These are phyloP conservation scores for Zygosaccharomyces kombuchaensis DNA, from an alignment of 805 yeast species.

Conservation along the genomic window DNA sequence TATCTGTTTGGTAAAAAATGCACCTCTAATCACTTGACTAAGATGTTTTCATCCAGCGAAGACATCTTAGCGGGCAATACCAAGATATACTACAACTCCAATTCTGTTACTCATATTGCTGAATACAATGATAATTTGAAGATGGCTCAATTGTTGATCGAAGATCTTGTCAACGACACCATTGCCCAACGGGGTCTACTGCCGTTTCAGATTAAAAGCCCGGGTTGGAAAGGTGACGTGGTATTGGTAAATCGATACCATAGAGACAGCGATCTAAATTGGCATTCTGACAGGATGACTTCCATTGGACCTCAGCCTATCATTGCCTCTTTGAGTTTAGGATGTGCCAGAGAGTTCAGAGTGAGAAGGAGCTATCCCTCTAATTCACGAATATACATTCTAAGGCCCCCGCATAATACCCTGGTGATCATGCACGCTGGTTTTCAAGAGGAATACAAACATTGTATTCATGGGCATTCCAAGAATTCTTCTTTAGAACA, in stretches of 20 bases:
- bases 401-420: constrained; percentile 65
- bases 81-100: constrained; percentile 38
- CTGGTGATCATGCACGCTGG: constrained; percentile 72
- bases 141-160: constrained; percentile 38
- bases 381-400: constrained; percentile 29
- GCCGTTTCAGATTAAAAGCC: constrained; percentile 37
- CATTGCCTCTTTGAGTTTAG: constrained; percentile 65
- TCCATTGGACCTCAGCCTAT: constrained; percentile 67
- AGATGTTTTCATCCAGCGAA: constrained; percentile 30
- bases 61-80: constrained; percentile 10
- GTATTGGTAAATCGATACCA: constrained; percentile 57
- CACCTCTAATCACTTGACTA: constrained; percentile 50
- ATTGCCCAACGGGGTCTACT: constrained; percentile 33
- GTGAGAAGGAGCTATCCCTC: constrained; percentile 41
- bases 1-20: constrained; percentile 61
- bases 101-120: constrained; percentile 24
- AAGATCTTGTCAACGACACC: constrained; percentile 40
- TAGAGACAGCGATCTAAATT: constrained; percentile 52
- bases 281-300: constrained; percentile 73
- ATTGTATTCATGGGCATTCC: constrained; percentile 44
- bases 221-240: constrained; percentile 49
- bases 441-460: constrained; percentile 72
- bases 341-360: constrained; percentile 65
- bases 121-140: constrained; percentile 41
- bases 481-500: constrained; percentile 34